phyloP scores from a whole-genome alignment of 805 yeast species.

The Starmerella asiatica region DNA sequence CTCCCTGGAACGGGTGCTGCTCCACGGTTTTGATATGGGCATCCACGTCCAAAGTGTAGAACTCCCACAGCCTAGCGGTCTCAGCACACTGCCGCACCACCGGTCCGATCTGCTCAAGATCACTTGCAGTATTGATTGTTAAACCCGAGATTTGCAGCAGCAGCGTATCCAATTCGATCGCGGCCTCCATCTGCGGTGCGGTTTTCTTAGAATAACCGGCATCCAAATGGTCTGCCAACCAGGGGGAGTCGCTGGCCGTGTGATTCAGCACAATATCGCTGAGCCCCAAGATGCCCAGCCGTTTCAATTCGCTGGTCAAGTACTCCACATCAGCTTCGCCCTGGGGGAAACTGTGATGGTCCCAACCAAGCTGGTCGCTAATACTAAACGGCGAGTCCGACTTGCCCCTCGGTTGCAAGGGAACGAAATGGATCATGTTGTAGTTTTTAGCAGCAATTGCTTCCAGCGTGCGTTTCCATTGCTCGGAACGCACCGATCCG shows the following conservation, averaged over 20 bases:
- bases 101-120: constrained; percentile 49
- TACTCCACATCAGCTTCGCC: constrained; percentile 40
- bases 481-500: constrained; percentile 21
- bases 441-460: constrained; percentile 63
- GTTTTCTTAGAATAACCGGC: constrained; percentile 75
- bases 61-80: constrained; percentile 74
- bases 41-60: constrained; percentile 47
- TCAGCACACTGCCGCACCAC: constrained; percentile 37
- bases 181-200: constrained; percentile 77
- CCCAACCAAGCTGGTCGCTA: constrained; percentile 70
- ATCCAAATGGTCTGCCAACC: constrained; percentile 82
- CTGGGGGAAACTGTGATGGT: constrained; percentile 45
- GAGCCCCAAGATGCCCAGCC: constrained; percentile 55
- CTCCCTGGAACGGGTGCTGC: constrained; percentile 25
- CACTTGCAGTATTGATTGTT: constrained; percentile 36
- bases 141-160: constrained; percentile 44
- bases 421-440: constrained; percentile 94
- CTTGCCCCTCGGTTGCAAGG: constrained; percentile 76
- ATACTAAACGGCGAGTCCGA: constrained; percentile 91
- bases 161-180: constrained; percentile 72
- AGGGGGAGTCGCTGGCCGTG: constrained; percentile 77
- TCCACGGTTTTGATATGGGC: constrained; percentile 28
- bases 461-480: constrained; percentile 57
- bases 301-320: constrained; percentile 36
- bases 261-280: constrained; percentile 93